phyloP scores from a whole-genome alignment of 2,329 filamentous ascomycete genomes.

The Ilyonectria destructans region DNA sequence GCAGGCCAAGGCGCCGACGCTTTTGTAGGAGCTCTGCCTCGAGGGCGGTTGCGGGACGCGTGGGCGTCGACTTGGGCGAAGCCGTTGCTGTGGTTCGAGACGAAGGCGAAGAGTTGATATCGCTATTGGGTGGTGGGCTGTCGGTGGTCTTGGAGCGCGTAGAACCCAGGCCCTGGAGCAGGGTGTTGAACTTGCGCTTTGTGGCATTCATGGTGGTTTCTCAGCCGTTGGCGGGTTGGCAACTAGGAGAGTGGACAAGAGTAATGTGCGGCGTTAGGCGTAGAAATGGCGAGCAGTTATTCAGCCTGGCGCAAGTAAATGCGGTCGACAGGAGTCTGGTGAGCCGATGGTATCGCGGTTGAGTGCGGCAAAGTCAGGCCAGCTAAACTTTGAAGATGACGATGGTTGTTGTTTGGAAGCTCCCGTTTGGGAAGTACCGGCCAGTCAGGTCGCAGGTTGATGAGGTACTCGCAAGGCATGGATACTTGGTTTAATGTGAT shows the following conservation, averaged over 20 bases:
- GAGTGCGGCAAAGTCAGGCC: constrained; percentile 23
- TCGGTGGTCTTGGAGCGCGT: constrained; percentile 42
- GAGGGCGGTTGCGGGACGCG: constrained; percentile 38
- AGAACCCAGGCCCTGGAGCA: constrained; percentile 78
- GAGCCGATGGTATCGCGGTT: neutral
- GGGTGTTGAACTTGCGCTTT: constrained; percentile 87
- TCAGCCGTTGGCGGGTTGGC: neutral
- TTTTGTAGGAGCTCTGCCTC: constrained; percentile 66
- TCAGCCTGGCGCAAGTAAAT: neutral
- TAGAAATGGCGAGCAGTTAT: neutral
- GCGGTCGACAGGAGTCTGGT: neutral
- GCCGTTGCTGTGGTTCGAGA: constrained; percentile 29
- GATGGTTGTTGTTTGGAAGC: constrained; percentile 26
- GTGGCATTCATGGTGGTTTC: constrained; percentile 76
- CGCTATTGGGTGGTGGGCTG: constrained; percentile 8
- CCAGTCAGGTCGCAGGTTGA: neutral
- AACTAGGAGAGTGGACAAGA: neutral
- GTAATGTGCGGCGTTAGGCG: too few species aligned
- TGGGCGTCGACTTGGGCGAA: constrained; percentile 31
- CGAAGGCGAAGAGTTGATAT: constrained; percentile 31
- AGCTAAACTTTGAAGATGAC: constrained; percentile 28
- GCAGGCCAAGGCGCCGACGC: constrained; percentile 66
- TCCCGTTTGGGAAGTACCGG: constrained; percentile 26
- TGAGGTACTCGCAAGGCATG: neutral
- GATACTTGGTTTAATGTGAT: neutral